Evolutionary conservation across 805 yeast species (phyloP).

Genomic region (Candida easanensis): DNA sequence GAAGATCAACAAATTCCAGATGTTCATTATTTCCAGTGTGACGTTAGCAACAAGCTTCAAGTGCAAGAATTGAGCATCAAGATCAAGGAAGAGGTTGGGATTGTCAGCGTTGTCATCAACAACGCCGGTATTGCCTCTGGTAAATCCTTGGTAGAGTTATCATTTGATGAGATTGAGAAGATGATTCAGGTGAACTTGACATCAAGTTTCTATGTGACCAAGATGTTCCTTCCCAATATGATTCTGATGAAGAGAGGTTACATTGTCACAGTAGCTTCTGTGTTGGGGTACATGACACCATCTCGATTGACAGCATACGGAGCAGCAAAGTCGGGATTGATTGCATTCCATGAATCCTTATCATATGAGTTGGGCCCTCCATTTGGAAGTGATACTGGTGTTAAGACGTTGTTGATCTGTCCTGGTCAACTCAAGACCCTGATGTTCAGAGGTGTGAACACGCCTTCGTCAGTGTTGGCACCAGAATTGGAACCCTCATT

Average conservation of each 20-base stretch:
- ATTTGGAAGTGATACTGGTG: conserved; percentile 42
- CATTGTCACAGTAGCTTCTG: conserved; percentile 79
- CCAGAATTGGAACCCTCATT: conserved; percentile 72
- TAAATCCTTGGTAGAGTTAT: conserved; percentile 49
- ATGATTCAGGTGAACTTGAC: conserved; percentile 66
- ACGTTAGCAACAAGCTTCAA: conserved; percentile 54
- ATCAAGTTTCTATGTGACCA: conserved; percentile 67
- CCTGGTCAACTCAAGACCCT: conserved; percentile 84
- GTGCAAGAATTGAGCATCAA: conserved; percentile 38
- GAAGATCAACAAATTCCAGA: conserved; percentile 30
- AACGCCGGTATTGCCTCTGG: conserved; percentile 81
- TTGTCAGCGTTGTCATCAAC: conserved; percentile 68
- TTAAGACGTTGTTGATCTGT: conserved; percentile 73
- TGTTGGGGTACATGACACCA: conserved; percentile 81
- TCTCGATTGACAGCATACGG: conserved; percentile 78
- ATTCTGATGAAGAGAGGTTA: conserved; percentile 59
- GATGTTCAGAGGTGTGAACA: conserved; percentile 69
- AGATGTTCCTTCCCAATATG: conserved; percentile 75
- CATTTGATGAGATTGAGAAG: conserved; percentile 56
- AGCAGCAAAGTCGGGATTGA: conserved; percentile 83
- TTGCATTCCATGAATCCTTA: conserved; percentile 81
- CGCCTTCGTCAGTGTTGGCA: conserved; percentile 76
- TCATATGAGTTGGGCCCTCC: conserved; percentile 61
- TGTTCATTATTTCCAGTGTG: conserved; percentile 62
- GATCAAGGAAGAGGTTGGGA: conserved; percentile 51